Evolutionary conservation across 345 rosid genomes (phyloP), one percentile per base, ranked within the genome.

Genomic region (Rhizophora apiculata): DNA sequence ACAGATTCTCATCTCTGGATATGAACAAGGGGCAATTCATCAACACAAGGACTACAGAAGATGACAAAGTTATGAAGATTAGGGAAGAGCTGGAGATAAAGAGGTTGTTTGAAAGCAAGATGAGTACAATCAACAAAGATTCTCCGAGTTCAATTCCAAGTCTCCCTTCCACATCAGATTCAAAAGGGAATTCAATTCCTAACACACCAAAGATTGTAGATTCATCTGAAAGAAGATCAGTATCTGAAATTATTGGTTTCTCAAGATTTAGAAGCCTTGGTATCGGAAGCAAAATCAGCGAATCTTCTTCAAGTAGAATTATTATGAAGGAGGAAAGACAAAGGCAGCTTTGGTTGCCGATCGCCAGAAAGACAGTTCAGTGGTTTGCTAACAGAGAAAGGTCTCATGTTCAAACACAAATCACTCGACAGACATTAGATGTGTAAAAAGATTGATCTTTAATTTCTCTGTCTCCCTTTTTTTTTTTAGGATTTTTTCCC

Each of bases 321-420:
- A 72, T 68, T 53, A 65, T 51, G 34, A 63, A 78, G 51, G 85
- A 88, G 30, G 91, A 76, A 26, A 82, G 78, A 53, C 72, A 56
- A 58, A 80, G 89, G 79, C 67, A 79, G 67, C 68, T 82, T 64
- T 92, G 97, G 97, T 67, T 91, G 76, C 91, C 91, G 16, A 91
- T 91, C 71, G 96, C 92, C 7, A 79, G 80, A 78, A 89, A 81
- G 72, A 89, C 96, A 18, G 86, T 85, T 75, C 85, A 84, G 37
- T 85, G 97, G 97, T 87, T 86, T 80, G 93, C 85, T 36, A 82
- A 82, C 67, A 86, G 89, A 78, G 91, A 89, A 54, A 89, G 74
- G 69, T 63, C 77, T 65, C 73, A 60, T 7, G 37, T 34, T 39
- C 83, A 79, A 31, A 60, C 70, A 43, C 66, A 81, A 46, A 64